These are phyloP conservation scores for Botrytis cinerea DNA, from an alignment of 2,329 filamentous ascomycete genomes.

Conservation along the genomic window DNA sequence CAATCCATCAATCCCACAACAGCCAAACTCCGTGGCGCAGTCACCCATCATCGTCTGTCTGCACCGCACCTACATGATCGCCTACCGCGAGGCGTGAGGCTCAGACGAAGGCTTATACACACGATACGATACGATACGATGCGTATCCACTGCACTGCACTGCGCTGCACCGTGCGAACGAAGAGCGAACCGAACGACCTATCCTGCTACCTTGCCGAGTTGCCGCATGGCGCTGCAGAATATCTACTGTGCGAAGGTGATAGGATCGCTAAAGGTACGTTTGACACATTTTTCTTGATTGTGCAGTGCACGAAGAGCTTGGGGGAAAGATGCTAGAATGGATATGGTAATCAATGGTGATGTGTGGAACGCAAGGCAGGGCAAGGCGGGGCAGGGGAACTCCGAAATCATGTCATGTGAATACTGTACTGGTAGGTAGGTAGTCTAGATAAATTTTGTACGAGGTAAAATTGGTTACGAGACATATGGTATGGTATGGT, in stretches of 20 bases:
- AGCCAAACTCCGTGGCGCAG: too few relatives aligned
- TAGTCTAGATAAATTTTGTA: not conserved
- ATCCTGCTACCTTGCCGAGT: not conserved
- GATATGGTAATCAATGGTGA: not conserved
- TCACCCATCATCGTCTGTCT: too few relatives aligned
- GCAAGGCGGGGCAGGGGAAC: not conserved
- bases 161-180: not conserved
- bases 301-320: not conserved
- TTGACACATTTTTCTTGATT: not conserved
- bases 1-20: too few relatives aligned
- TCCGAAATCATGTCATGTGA: not conserved
- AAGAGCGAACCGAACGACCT: not conserved
- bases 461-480: not conserved
- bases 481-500: too few relatives aligned
- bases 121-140: not conserved
- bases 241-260: not conserved
- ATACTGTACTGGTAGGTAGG: not conserved
- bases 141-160: not conserved
- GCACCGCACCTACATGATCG: too few relatives aligned
- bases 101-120: not conserved
- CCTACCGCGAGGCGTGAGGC: not conserved
- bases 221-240: not conserved
- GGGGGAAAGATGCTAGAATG: not conserved
- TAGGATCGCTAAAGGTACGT: conserved; percentile 18
- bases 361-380: conserved; percentile 1